Conservation (phyloP, 139 green algal genomes). For the Picochlorum sp. region DNA sequence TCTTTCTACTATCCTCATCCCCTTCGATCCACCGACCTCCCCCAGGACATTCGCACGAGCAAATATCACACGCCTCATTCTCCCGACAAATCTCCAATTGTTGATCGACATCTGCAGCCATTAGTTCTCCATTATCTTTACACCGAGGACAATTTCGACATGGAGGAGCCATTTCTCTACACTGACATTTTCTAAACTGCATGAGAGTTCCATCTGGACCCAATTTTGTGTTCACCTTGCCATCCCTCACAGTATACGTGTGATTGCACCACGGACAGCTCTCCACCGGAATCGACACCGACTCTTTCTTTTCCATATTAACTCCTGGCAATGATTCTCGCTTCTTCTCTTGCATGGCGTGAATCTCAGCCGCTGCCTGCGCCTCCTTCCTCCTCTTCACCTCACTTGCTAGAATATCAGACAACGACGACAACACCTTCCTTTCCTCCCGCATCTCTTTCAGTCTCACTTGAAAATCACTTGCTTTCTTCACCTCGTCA, state of each 20-base stretch:
- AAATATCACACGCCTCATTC: constrained; percentile 30
- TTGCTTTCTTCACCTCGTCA: neutral
- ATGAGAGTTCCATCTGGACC: constrained; percentile 24
- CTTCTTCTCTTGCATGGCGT: neutral
- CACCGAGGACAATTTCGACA: constrained; percentile 42
- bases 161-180: constrained; percentile 37
- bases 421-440: constrained; percentile 19
- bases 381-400: neutral
- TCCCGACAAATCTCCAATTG: constrained; percentile 29
- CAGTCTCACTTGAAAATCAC: neutral
- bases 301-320: neutral
- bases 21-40: constrained; percentile 40
- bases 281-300: constrained; percentile 12
- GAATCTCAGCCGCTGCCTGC: neutral
- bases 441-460: neutral
- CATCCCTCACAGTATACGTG: constrained; percentile 41
- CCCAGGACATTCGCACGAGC: constrained; percentile 40
- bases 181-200: constrained; percentile 45
- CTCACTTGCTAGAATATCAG: constrained; percentile 10
- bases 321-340: neutral
- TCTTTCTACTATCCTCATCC: constrained; percentile 18
- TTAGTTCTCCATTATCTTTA: constrained; percentile 34
- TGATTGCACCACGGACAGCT: constrained; percentile 39
- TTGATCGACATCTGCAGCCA: constrained; percentile 19
- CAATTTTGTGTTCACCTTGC: constrained; percentile 20